Evolutionary conservation across 2,329 filamentous ascomycete genomes (phyloP).

Genomic region (Colletotrichum euphorbiae): DNA sequence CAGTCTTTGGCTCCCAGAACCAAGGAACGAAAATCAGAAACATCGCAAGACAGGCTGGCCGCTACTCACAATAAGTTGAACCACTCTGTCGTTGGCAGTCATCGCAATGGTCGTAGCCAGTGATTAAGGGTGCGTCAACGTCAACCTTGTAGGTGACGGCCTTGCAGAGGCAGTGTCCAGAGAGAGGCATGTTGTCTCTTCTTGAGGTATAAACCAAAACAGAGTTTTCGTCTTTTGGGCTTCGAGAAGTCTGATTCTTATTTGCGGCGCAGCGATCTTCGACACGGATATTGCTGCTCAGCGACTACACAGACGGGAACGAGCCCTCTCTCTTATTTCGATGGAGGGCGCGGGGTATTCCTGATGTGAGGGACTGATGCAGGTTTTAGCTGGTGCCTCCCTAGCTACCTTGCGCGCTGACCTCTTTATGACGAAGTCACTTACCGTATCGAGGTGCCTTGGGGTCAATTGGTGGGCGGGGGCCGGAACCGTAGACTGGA

Average conservation of each 20-base stretch:
- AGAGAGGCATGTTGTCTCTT: slow-evolving; percentile 68
- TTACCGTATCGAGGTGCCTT: slow-evolving; percentile 30
- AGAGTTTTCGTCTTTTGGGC: neutral
- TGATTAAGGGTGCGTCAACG: slow-evolving; percentile 63
- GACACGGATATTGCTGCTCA: neutral
- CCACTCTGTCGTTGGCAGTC: slow-evolving; percentile 78
- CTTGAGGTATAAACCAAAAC: neutral
- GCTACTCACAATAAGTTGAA: slow-evolving; percentile 72
- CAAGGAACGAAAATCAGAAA: neutral
- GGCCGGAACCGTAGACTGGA: slow-evolving; percentile 29
- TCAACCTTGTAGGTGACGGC: slow-evolving; percentile 75
- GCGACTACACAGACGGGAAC: slow-evolving; percentile 13
- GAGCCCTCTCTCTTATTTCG: slow-evolving; percentile 28
- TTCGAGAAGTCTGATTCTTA: slow-evolving; percentile 19
- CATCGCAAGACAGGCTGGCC: neutral
- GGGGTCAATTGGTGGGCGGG: slow-evolving; percentile 25
- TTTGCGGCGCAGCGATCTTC: slow-evolving; percentile 26
- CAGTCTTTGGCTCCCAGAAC: neutral
- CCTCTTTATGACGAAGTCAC: slow-evolving; percentile 37
- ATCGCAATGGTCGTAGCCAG: slow-evolving; percentile 78
- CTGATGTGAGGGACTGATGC: slow-evolving; percentile 22
- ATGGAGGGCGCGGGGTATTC: slow-evolving; percentile 35
- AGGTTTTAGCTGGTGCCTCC: slow-evolving; percentile 35
- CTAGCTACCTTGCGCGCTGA: slow-evolving; percentile 26
- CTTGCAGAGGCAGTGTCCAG: slow-evolving; percentile 78